phyloP scores from a whole-genome alignment of 345 rosid genomes.

The Cardamine occulta region DNA sequence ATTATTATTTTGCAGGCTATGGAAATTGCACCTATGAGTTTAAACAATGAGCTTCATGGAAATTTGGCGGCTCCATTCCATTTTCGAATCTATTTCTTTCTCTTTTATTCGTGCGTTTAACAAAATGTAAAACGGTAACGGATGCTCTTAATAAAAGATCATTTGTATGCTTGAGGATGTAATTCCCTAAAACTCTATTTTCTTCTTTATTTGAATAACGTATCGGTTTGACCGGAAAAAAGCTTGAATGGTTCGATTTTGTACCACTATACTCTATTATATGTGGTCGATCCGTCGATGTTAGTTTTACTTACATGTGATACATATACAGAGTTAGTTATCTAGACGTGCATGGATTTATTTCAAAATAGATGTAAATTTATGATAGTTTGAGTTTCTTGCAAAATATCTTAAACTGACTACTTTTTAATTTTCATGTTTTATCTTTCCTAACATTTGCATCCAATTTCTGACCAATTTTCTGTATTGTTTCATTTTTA shows the following conservation, averaged over 20 bases:
- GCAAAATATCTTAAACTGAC: background rate
- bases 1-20: conserved; percentile 7
- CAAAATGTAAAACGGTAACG: too few species aligned
- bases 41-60: background rate
- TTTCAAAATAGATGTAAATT: background rate
- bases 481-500: too few species aligned
- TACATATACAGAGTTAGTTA: background rate
- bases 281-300: background rate
- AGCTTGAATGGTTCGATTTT: background rate
- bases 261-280: background rate
- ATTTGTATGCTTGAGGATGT: background rate
- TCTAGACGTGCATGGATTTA: background rate
- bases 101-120: background rate
- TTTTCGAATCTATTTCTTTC: background rate
- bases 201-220: too few species aligned
- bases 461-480: too few species aligned
- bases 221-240: background rate
- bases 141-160: background rate
- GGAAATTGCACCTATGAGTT: conserved; percentile 18
- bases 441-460: too few species aligned
- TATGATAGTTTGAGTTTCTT: background rate
- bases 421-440: too few species aligned
- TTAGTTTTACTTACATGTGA: too few species aligned
- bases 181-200: background rate
- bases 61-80: background rate